These are phyloP conservation scores for Eucalyptus erythrocorys DNA, from an alignment of 345 rosid genomes.

Conservation along the genomic window DNA sequence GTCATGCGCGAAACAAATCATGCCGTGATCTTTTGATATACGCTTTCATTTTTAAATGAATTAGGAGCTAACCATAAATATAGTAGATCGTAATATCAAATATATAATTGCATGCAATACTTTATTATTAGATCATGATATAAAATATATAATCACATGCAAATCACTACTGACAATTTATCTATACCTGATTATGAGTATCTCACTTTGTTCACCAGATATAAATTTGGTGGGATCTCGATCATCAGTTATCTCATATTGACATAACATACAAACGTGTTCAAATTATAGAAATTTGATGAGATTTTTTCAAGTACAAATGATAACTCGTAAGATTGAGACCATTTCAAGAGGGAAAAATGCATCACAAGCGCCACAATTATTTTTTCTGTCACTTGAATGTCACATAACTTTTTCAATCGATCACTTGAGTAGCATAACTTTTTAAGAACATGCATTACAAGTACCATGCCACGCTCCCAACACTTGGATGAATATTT, in stretches of 20 bases:
- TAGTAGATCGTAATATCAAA: background rate
- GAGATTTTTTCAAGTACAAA: background rate
- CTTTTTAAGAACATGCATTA: too few species aligned
- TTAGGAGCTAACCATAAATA: too few species aligned
- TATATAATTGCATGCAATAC: background rate
- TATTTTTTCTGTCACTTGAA: too few species aligned
- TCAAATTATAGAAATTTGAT: background rate
- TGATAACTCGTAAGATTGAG: background rate
- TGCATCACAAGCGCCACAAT: accelerated
- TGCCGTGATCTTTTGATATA: too few species aligned
- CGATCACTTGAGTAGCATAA: accelerated
- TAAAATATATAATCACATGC: too few species aligned
- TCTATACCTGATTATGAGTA: background rate
- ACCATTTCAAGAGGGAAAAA: background rate
- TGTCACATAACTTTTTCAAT: too few species aligned
- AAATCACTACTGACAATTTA: background rate
- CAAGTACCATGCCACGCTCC: too few species aligned
- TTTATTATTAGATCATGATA: too few species aligned
- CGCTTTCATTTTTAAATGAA: too few species aligned
- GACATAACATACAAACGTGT: too few species aligned
- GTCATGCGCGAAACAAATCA: too few species aligned
- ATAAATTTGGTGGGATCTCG: background rate
- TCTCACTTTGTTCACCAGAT: background rate
- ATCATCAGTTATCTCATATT: background rate
- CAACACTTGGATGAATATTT: too few species aligned